These are phyloP conservation scores for Malus hybrid DNA, from an alignment of 331 rosid genomes.

Conservation along the genomic window DNA sequence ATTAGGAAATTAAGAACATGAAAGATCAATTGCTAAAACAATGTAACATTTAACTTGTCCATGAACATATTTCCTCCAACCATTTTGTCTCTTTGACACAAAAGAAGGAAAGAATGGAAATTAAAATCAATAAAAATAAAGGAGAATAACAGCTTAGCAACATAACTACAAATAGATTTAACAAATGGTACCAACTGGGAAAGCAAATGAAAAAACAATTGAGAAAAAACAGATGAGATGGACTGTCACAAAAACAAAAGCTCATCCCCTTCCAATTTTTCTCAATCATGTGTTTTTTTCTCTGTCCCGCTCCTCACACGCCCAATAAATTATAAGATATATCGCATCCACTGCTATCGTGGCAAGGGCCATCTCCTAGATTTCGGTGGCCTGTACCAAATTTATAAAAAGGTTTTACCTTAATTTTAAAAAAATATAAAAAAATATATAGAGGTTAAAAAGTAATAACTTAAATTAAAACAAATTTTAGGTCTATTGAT, in stretches of 20 bases:
- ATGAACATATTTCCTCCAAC: not conserved
- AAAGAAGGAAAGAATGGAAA: not conserved
- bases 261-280: not conserved
- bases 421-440: too few species aligned
- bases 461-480: too few species aligned
- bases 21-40: not conserved
- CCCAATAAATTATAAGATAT: too few species aligned
- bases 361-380: too few species aligned
- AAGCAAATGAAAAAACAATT: conserved; percentile 1
- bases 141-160: not conserved
- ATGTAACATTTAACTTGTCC: not conserved
- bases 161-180: not conserved
- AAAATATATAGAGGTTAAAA: too few species aligned
- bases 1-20: too few species aligned
- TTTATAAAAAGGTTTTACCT: too few species aligned
- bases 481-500: too few species aligned
- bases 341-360: not conserved
- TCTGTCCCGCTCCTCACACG: too few species aligned
- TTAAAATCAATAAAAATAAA: not conserved
- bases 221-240: conserved; percentile 9
- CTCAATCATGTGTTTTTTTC: not conserved
- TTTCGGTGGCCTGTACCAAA: too few species aligned
- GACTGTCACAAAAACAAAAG: conserved; percentile 7
- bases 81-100: not conserved
- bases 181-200: not conserved